Conservation (phyloP, 352 stramenopile genomes). For the Pythium vanterpoolii region DNA sequence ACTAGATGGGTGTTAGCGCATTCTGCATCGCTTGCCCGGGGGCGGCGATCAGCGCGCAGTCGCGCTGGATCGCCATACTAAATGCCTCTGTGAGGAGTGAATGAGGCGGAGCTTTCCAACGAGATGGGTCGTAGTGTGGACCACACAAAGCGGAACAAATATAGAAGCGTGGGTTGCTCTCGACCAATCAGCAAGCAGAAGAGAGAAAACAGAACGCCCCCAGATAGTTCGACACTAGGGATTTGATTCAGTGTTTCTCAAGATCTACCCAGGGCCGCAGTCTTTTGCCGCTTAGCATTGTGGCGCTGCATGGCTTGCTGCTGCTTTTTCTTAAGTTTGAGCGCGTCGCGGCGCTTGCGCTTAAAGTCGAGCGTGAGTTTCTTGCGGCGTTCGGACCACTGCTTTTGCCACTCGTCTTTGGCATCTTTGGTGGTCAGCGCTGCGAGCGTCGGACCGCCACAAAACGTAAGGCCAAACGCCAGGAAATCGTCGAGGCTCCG, state of each 20-base stretch:
- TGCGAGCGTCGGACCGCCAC: slow-evolving; percentile 11
- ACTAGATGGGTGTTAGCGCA: not conserved
- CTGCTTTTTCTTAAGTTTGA: slow-evolving; percentile 74
- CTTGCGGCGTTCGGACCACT: slow-evolving; percentile 60
- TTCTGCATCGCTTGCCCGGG: not conserved
- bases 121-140: not conserved
- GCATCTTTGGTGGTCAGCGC: slow-evolving; percentile 20
- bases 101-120: not conserved
- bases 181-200: not conserved
- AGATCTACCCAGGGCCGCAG: too few species aligned
- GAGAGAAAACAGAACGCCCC: not conserved
- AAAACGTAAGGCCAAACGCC: slow-evolving; percentile 54
- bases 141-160: not conserved
- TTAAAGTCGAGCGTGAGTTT: slow-evolving; percentile 82
- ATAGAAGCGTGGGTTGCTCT: not conserved
- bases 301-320: slow-evolving; percentile 35
- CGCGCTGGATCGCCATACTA: too few species aligned
- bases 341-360: slow-evolving; percentile 69
- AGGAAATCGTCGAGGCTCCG: slow-evolving; percentile 54
- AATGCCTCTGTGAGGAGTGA: too few species aligned
- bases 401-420: slow-evolving; percentile 16
- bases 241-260: too few species aligned
- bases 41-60: too few species aligned
- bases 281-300: slow-evolving; percentile 39
- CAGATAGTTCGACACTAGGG: too few species aligned